These are phyloP conservation scores for Candida montana DNA, from an alignment of 805 yeast species.

Conservation along the genomic window DNA sequence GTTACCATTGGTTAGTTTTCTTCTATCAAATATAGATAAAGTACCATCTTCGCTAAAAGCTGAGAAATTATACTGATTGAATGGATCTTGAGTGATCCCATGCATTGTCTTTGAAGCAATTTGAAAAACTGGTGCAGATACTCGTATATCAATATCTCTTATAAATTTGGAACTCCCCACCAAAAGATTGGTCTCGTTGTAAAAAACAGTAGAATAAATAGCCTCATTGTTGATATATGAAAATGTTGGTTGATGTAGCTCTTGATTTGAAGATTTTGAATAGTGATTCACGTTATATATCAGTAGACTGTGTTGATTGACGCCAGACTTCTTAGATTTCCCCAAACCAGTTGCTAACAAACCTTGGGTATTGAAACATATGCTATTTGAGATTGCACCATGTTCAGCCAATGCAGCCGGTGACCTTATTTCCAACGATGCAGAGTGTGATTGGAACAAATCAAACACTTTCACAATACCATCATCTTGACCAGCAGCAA, in stretches of 20 bases:
- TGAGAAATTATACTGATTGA: slow-evolving; percentile 60
- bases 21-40: slow-evolving; percentile 74
- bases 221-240: slow-evolving; percentile 71
- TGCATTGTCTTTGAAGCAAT: slow-evolving; percentile 69
- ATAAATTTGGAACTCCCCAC: slow-evolving; percentile 75
- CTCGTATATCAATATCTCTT: slow-evolving; percentile 71
- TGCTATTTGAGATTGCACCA: slow-evolving; percentile 62
- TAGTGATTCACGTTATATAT: slow-evolving; percentile 75
- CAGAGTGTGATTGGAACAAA: slow-evolving; percentile 33
- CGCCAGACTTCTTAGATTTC: slow-evolving; percentile 43
- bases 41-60: slow-evolving; percentile 83
- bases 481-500: slow-evolving; percentile 69
- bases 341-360: slow-evolving; percentile 76
- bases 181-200: slow-evolving; percentile 55
- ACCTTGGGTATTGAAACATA: slow-evolving; percentile 62
- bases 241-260: slow-evolving; percentile 47
- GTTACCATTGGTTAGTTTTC: slow-evolving; percentile 42
- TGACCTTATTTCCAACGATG: slow-evolving; percentile 14
- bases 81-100: slow-evolving; percentile 65
- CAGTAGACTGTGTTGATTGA: slow-evolving; percentile 48
- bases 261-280: slow-evolving; percentile 41
- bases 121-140: slow-evolving; percentile 61
- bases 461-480: slow-evolving; percentile 65
- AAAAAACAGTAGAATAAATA: slow-evolving; percentile 61
- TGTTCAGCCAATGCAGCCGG: slow-evolving; percentile 38